phyloP scores from a whole-genome alignment of 495 filamentous ascomycete genomes.

The Arthonia radiata region DNA sequence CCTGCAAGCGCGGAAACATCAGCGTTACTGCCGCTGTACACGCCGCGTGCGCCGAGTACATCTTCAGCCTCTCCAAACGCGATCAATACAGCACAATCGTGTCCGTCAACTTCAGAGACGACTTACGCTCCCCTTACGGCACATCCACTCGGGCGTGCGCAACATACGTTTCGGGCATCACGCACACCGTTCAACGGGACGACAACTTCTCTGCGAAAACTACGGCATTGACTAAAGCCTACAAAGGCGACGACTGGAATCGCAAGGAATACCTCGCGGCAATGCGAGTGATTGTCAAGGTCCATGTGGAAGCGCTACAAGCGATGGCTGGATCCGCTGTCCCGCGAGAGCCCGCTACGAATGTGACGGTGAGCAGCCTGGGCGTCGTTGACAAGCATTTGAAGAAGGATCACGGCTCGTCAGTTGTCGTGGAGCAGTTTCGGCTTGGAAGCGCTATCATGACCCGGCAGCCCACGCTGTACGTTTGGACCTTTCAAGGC shows the following conservation, averaged over 20 bases:
- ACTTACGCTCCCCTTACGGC: slow-evolving; percentile 5
- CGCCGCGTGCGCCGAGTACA: slow-evolving; percentile 4
- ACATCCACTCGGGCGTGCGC: slow-evolving; percentile 4
- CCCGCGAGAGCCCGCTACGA: slow-evolving; percentile 6
- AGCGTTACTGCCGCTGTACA: slow-evolving; percentile 7
- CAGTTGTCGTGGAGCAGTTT: slow-evolving; percentile 4
- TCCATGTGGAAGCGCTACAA: slow-evolving; percentile 4
- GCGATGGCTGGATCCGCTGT: slow-evolving; percentile 1
- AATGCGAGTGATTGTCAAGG: slow-evolving; percentile 2
- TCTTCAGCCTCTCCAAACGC: slow-evolving; percentile 4
- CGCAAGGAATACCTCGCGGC: slow-evolving; percentile 2
- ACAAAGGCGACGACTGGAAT: slow-evolving; percentile 5
- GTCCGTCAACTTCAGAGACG: slow-evolving; percentile 5
- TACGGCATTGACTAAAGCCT: slow-evolving; percentile 1
- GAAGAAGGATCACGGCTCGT: slow-evolving; percentile 1
- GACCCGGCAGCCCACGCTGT: slow-evolving; percentile 8
- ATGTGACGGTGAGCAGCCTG: slow-evolving; percentile 7
- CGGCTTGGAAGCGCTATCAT: slow-evolving; percentile 8
- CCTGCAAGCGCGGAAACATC: slow-evolving; percentile 6
- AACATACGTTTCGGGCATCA: slow-evolving; percentile 5
- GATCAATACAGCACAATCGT: slow-evolving; percentile 6
- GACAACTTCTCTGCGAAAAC: slow-evolving; percentile 4
- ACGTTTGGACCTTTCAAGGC: slow-evolving; percentile 8
- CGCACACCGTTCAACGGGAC: slow-evolving; percentile 3
- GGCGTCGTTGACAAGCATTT: slow-evolving; percentile 7